Conservation (phyloP, 495 filamentous ascomycete genomes). For the Penicillium nucicola region DNA sequence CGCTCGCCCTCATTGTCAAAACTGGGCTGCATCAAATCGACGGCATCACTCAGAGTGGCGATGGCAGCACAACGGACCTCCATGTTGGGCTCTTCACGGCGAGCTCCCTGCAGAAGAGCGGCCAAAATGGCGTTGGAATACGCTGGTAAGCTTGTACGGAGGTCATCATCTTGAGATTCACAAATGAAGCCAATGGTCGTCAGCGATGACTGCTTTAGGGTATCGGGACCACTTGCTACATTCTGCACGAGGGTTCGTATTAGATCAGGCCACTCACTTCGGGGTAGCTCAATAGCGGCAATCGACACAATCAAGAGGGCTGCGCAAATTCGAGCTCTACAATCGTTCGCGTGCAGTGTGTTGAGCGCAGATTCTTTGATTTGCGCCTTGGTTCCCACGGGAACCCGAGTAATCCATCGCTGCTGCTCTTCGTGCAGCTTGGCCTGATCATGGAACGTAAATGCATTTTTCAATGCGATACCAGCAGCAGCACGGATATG, state of each 20-base stretch:
- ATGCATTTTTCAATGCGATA: conserved; percentile 95
- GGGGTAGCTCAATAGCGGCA: conserved; percentile 89
- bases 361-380: conserved; percentile 86
- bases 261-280: conserved; percentile 92
- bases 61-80: conserved; percentile 92
- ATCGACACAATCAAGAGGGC: conserved; percentile 95
- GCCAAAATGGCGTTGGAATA: conserved; percentile 98
- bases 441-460: conserved; percentile 83
- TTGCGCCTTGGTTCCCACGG: conserved; percentile 70
- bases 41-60: conserved; percentile 86
- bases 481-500: conserved; percentile 89
- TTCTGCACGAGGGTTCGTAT: conserved; percentile 86
- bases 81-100: conserved; percentile 87
- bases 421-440: conserved; percentile 82
- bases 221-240: conserved; percentile 78
- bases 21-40: conserved; percentile 95
- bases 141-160: conserved; percentile 72
- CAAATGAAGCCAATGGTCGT: conserved; percentile 96
- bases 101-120: conserved; percentile 93
- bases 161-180: conserved; percentile 85
- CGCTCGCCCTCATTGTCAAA: conserved; percentile 98
- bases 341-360: conserved; percentile 72
- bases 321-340: conserved; percentile 78
- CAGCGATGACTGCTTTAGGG: conserved; percentile 90
- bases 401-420: conserved; percentile 83